phyloP scores from a whole-genome alignment of 352 stramenopile genomes.

The Halophytophthora batemanensis region DNA sequence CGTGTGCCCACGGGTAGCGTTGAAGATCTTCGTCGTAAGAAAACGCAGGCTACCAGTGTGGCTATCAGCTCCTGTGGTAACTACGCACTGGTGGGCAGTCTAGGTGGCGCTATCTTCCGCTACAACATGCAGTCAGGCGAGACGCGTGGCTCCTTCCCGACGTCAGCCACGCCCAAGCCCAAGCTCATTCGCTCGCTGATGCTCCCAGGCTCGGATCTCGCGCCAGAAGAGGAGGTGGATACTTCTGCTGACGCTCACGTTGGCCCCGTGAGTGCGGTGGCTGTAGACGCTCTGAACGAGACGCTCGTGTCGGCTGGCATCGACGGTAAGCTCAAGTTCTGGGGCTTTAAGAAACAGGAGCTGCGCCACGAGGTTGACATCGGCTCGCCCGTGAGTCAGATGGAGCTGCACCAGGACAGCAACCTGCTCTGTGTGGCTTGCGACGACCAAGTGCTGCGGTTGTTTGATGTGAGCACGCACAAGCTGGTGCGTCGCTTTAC shows the following conservation, averaged over 20 bases:
- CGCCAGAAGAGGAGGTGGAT: slow-evolving; percentile 28
- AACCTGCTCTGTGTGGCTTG: slow-evolving; percentile 87
- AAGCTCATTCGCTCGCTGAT: slow-evolving; percentile 67
- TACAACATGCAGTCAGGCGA: slow-evolving; percentile 97
- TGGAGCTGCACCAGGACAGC: slow-evolving; percentile 83
- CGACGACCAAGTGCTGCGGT: slow-evolving; percentile 84
- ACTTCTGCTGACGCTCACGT: slow-evolving; percentile 51
- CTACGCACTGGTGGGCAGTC: slow-evolving; percentile 92
- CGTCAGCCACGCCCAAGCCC: slow-evolving; percentile 60
- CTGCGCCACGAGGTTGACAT: slow-evolving; percentile 69
- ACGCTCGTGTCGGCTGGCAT: slow-evolving; percentile 80
- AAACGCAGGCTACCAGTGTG: slow-evolving; percentile 67
- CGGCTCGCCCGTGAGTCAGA: slow-evolving; percentile 71
- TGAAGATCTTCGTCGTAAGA: slow-evolving; percentile 61
- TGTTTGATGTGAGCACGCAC: slow-evolving; percentile 84
- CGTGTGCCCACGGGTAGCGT: slow-evolving; percentile 52
- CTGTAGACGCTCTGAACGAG: slow-evolving; percentile 85
- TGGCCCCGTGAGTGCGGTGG: slow-evolving; percentile 82
- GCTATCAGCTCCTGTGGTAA: slow-evolving; percentile 92
- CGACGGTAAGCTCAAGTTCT: slow-evolving; percentile 90
- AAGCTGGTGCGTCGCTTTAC: slow-evolving; percentile 88
- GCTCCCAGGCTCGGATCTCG: slow-evolving; percentile 44
- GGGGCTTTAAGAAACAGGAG: slow-evolving; percentile 82
- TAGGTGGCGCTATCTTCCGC: slow-evolving; percentile 90
- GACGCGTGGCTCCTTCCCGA: slow-evolving; percentile 88